Base-by-base conservation (phyloP, 2,329 filamentous ascomycete genomes). In the Diaporthe sp. region DNA sequence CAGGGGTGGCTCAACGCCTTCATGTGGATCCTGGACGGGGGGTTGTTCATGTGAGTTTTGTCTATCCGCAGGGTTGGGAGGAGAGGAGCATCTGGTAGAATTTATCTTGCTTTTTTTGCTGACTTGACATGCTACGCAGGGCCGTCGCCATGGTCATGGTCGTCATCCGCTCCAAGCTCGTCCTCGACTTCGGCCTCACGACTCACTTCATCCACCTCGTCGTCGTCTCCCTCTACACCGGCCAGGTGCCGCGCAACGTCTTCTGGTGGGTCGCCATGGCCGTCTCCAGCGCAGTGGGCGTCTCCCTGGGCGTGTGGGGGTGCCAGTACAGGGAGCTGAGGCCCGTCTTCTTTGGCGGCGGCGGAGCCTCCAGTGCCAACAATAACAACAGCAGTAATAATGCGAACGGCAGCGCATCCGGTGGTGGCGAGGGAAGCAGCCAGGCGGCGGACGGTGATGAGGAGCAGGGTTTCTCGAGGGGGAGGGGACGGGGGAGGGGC, bases 131-230 rank as follows among this genome's bases (percentile, higher is more conserved):
- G 4, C 30, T 38, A 33, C 28, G 75, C 80, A 98, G 96, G 82
- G 91, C 95, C 55, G 91, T 97, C 74, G 94, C 95, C 55, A 93
- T 98, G 74, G 91, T 98, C 68, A 85, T 96, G 71, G 87, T 98
- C 74, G 91, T 99, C 78, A 92, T 93, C 28, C 95, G 97, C 76
- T 97, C 94, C 64, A 98, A 98, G 83, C 93, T 98, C 76, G 94
- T 98, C 68, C 95, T 95, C 78, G 97, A 99, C 85, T 99, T 98
- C 83, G 94, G 95, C 42, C 87, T 98, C 33, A 98, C 96, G 3
- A 90, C 98, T 25, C 82, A 84, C 78, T 75, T 75, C 50, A 76
- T 84, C 68, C 83, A 84, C 76, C 78, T 84, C 30, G 58, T 80
- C 73, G 77, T 83, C 40, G 81, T 94, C 38, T 92, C 92, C 28